These are phyloP conservation scores for Cucurbita argyrosperma DNA, from an alignment of 306 rosid genomes.

Conservation along the genomic window DNA sequence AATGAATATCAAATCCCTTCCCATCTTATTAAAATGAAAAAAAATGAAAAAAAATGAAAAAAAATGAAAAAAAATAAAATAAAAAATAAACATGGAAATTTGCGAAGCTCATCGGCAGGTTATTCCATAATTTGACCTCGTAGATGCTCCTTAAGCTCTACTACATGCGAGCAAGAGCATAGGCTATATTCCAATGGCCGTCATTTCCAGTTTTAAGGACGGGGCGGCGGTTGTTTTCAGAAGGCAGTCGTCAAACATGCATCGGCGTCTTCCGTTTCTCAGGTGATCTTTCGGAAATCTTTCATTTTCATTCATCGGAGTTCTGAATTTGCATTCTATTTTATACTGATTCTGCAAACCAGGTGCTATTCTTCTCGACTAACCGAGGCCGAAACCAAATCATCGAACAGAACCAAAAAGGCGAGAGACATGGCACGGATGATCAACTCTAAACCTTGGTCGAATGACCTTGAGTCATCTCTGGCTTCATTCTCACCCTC, in stretches of 20 bases:
- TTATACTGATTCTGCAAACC: constrained; percentile 7
- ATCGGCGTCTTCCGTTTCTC: background rate
- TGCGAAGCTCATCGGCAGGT: too few species aligned
- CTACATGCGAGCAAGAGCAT: background rate
- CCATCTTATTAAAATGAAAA: too few species aligned
- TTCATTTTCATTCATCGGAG: background rate
- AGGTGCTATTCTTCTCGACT: constrained; percentile 24
- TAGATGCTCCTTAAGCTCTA: background rate
- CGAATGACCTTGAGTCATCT: constrained; percentile 23
- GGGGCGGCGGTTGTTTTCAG: background rate
- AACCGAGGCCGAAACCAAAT: constrained; percentile 21
- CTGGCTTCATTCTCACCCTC: constrained; percentile 28
- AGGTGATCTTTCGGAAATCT: constrained; percentile 15
- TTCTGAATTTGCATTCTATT: background rate
- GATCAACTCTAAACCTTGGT: constrained; percentile 43
- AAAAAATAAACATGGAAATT: too few species aligned
- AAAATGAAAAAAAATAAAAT: too few species aligned
- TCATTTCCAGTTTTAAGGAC: background rate
- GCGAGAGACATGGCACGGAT: constrained; percentile 36
- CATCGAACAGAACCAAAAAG: constrained; percentile 23
- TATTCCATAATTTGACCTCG: too few species aligned
- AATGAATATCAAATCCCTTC: too few species aligned
- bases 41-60: too few species aligned
- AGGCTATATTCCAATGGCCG: background rate
- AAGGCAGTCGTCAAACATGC: constrained; percentile 9